Evolutionary conservation across 495 filamentous ascomycete species (phyloP), one percentile per base, ranked within the genome.

Genomic region (Rhizodiscina lignyota): DNA sequence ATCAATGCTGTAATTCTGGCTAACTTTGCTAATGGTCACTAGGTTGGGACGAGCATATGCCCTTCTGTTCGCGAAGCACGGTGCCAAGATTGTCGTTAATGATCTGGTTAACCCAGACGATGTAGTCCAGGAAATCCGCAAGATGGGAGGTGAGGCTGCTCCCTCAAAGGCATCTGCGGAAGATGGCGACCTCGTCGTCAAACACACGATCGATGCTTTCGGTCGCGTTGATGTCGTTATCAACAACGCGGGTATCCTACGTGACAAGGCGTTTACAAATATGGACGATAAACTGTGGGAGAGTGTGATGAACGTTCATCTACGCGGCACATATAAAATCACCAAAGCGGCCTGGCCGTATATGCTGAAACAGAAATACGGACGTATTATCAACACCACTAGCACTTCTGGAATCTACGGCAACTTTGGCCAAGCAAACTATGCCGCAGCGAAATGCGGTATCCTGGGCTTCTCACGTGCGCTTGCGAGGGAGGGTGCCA

Each of bases 361-460:
- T 59, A 80, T 97, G 66, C 68, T 96, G 21, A 94, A 94, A 70
- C 91, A 97, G 63, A 96, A 94, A 70, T 96, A 94, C 44, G 89
- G 89, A 43, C 83, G 89, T 50, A 69, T 97, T 36, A 67, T 97
- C 55, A 97, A 97, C 66, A 97, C 89, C 38, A 83, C 89, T 12
- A 91, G 81, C 32, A 94, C 89, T 24, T 86, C 79, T 52, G 89
- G 89, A 59, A 94, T 97, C 60, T 97, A 97, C 49, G 89, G 89
- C 44, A 97, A 94, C 68, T 97, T 97, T 48, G 89, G 89, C 37
- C 89, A 97, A 63, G 85, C 89, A 48, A 96, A 97, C 64, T 97
- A 97, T 57, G 74, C 89, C 35, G 79, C 87, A 35, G 89, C 91
- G 15, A 97, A 97, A 73, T 70, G 76, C 40, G 91, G 79, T 56